A percentile compares a stretch with the other conserved stretches of the same genome.
These are phyloP conservation scores for Metarhizium rileyi DNA, from an alignment of 2,329 filamentous ascomycete genomes.

Conservation along the genomic window DNA sequence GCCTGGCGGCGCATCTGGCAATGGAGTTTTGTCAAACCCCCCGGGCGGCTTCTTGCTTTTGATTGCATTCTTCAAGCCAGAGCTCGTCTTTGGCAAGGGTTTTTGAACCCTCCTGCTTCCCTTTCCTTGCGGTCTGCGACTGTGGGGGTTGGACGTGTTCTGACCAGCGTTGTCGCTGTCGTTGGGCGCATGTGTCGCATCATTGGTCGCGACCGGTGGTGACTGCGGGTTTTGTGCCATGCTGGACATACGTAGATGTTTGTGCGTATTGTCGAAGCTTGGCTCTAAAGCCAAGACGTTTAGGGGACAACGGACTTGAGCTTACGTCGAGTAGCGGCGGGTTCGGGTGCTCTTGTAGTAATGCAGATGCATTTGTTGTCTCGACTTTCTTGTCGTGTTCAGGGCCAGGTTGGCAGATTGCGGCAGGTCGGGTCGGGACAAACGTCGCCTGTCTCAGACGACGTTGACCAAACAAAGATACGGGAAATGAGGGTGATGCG, in stretches of 20 bases:
- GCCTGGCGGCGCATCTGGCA: slow-evolving; percentile 64
- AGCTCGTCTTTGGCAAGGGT: neutral
- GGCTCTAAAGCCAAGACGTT: neutral
- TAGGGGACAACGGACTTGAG: no score
- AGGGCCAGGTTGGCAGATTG: no score
- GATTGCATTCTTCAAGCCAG: slow-evolving; percentile 16
- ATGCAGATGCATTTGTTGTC: no score
- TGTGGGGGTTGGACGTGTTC: neutral
- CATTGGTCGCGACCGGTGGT: neutral
- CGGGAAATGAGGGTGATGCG: no score
- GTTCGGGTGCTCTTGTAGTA: no score
- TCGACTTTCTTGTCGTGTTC: no score
- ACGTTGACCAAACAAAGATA: no score
- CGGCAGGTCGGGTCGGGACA: no score
- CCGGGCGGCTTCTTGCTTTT: slow-evolving; percentile 47
- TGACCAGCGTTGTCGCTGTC: neutral
- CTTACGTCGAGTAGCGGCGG: no score
- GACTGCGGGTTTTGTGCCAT: neutral
- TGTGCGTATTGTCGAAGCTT: neutral
- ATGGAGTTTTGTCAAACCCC: slow-evolving; percentile 69
- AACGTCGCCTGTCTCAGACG: no score
- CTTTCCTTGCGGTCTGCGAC: neutral
- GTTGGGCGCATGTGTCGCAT: neutral
- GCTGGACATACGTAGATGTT: no score
- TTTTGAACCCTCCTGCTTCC: neutral